Percentiles rank a stretch among this genome's conserved stretches.
phyloP scores from a whole-genome alignment of 305 asterid species.

The Caryopteris hybrid region DNA sequence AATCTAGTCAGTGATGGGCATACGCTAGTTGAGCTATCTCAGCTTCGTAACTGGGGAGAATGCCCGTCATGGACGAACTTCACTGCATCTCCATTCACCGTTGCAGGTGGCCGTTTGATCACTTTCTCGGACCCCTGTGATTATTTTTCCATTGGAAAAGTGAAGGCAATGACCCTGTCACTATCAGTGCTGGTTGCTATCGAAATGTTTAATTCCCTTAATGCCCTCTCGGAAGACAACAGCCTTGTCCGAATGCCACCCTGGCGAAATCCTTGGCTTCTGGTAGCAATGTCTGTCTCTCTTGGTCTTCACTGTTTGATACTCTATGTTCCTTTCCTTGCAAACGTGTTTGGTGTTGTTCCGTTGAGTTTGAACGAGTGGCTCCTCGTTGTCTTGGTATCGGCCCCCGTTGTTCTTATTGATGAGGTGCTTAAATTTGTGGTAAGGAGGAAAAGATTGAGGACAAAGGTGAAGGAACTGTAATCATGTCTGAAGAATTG shows the following conservation, averaged over 20 bases:
- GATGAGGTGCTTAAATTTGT: constrained; percentile 76
- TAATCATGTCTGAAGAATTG: constrained; percentile 12
- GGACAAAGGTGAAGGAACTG: constrained; percentile 45
- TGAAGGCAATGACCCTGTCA: constrained; percentile 83
- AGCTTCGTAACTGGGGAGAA: constrained; percentile 90
- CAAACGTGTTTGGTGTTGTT: constrained; percentile 71
- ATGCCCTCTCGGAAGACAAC: constrained; percentile 88
- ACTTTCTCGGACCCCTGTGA: constrained; percentile 72
- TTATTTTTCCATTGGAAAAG: constrained; percentile 70
- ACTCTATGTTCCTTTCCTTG: constrained; percentile 72
- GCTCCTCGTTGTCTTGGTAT: constrained; percentile 61
- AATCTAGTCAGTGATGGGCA: constrained; percentile 70
- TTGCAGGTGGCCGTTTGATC: constrained; percentile 48
- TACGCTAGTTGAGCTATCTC: constrained; percentile 59
- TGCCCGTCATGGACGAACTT: constrained; percentile 78
- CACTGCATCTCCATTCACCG: constrained; percentile 65
- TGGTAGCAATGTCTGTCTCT: constrained; percentile 74
- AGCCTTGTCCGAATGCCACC: constrained; percentile 90
- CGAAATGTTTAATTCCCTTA: constrained; percentile 87
- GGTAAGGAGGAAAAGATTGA: constrained; percentile 57
- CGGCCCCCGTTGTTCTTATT: constrained; percentile 70
- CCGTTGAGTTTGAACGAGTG: constrained; percentile 72
- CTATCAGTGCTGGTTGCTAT: constrained; percentile 86
- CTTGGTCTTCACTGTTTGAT: constrained; percentile 68
- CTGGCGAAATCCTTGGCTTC: constrained; percentile 91